phyloP scores from a whole-genome alignment of 768 basidiomycete species.

The Clitopilus hobsonii region DNA sequence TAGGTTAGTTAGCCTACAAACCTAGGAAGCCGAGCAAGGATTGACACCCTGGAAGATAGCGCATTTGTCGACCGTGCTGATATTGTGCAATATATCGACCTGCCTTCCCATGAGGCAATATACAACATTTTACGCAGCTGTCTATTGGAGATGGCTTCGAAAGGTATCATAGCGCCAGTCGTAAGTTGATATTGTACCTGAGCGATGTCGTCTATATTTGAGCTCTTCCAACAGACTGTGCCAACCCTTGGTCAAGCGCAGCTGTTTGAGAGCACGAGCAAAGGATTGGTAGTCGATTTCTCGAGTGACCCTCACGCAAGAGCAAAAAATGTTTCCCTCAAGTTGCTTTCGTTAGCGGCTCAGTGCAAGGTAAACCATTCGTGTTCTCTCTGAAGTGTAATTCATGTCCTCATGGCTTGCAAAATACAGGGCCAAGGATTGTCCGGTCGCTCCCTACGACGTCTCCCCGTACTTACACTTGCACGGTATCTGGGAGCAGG shows the following conservation, averaged over 20 bases:
- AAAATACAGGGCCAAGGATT: conserved; percentile 62
- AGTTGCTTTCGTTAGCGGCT: conserved; percentile 64
- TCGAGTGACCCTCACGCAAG: conserved; percentile 37
- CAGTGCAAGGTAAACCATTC: conserved; percentile 56
- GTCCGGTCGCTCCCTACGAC: conserved; percentile 88
- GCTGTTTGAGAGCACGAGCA: conserved; percentile 42
- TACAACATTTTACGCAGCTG: conserved; percentile 89
- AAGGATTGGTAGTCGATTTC: conserved; percentile 9
- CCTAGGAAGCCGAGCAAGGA: no score
- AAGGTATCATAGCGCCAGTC: conserved; percentile 59
- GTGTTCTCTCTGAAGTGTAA: no score
- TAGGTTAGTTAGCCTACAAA: no score
- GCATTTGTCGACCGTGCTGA: conserved; percentile 98
- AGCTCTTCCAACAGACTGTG: conserved; percentile 38
- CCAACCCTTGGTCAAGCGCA: conserved; percentile 60
- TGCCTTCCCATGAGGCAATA: conserved; percentile 86
- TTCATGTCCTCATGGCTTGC: conserved; percentile 3
- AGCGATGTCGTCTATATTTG: neutral
- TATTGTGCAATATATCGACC: conserved; percentile 90
- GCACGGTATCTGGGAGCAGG: conserved; percentile 73
- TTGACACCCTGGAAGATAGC: no score
- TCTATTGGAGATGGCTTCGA: conserved; percentile 72
- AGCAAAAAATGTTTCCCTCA: conserved; percentile 48
- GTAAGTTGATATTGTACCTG: conserved; percentile 36
- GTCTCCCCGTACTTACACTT: conserved; percentile 91